Evolutionary conservation across 371 early-diverging fungal genomes (phyloP), one percentile per base, ranked within the genome.

Genomic region (Ordospora colligata): DNA sequence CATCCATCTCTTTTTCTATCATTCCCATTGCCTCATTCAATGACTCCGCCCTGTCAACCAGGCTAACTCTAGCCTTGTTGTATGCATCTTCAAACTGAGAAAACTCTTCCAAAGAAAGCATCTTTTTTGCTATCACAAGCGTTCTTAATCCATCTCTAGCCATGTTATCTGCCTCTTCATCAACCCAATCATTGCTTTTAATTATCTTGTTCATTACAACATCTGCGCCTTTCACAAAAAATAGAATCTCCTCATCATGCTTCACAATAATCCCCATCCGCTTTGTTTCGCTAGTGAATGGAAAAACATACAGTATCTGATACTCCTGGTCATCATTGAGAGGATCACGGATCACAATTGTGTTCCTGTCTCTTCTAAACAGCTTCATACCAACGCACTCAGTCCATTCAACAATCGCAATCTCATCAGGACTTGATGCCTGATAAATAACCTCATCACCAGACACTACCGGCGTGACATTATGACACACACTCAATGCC

Each of bases 361-460:
- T 21, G 8, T 62, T 52, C 47, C 75, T 27, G 32, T 67, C 90
- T 46, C 95, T 88, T 37, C 86, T 85, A 2, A 90, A 87, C 25
- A 96, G 83, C 0, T 89, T 86, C 37, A 97, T 79, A 6, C 97
- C 97, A 67, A 95, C 89, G 17, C 86, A 84, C 72, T 91, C 91
- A 11, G 93, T 90, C 93, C 93, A 97, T 75, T 90, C 88, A 14
- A 99, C 95, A 70, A 99, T 94, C 0, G 99, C 98, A 1, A 96
- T 89, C 83, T 99, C 99, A 85, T 99, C 99, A 7, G 99, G 99
- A 37, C 93, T 92, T n/a, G 94, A 90, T 0, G 97, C 95, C 83
- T 96, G 96, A 80, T 95, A 96, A 11, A 89, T 17, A 40, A 74
- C 17, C 22, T 84, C 83, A 23, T 82, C 78, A 53, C 83, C 86